A percentile compares a stretch with the other conserved stretches of the same genome.
Evolutionary conservation across 805 yeast genomes (phyloP).

Genomic region (Candida glaebosa): DNA sequence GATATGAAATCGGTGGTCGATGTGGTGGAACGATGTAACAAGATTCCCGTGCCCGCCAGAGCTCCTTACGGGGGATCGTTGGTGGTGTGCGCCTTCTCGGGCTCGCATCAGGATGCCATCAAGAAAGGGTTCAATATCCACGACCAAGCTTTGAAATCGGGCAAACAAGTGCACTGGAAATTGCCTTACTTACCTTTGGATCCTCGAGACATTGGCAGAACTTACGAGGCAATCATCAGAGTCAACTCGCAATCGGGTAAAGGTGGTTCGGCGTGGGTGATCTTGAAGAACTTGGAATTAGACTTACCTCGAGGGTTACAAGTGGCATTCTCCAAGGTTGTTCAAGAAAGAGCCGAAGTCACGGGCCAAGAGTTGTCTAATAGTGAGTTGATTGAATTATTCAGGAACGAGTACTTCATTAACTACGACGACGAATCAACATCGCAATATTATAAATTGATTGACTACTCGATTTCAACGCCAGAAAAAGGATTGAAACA

Average conservation of each 20-base stretch:
- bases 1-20: slow-evolving; percentile 65
- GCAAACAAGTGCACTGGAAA: slow-evolving; percentile 52
- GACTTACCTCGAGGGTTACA: slow-evolving; percentile 82
- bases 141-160: slow-evolving; percentile 33
- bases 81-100: slow-evolving; percentile 80
- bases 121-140: slow-evolving; percentile 69
- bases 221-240: slow-evolving; percentile 88
- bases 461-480: slow-evolving; percentile 47
- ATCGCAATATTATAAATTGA: slow-evolving; percentile 30
- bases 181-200: slow-evolving; percentile 82
- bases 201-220: slow-evolving; percentile 81
- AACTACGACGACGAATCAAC: slow-evolving; percentile 29
- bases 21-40: slow-evolving; percentile 74
- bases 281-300: slow-evolving; percentile 67
- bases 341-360: slow-evolving; percentile 65
- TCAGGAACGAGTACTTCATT: slow-evolving; percentile 55
- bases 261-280: slow-evolving; percentile 89
- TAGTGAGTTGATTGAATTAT: slow-evolving; percentile 61
- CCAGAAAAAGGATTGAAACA: slow-evolving; percentile 35
- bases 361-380: slow-evolving; percentile 70
- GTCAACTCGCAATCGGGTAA: slow-evolving; percentile 87
- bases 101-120: slow-evolving; percentile 87
- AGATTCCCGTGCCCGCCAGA: slow-evolving; percentile 73
- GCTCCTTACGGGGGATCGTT: slow-evolving; percentile 83
- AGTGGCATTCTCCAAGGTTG: slow-evolving; percentile 68